Percentiles rank a stretch among this genome's conserved stretches.
These are phyloP conservation scores for Tetraselmis chui DNA, from an alignment of 139 green algal genomes.

Conservation along the genomic window DNA sequence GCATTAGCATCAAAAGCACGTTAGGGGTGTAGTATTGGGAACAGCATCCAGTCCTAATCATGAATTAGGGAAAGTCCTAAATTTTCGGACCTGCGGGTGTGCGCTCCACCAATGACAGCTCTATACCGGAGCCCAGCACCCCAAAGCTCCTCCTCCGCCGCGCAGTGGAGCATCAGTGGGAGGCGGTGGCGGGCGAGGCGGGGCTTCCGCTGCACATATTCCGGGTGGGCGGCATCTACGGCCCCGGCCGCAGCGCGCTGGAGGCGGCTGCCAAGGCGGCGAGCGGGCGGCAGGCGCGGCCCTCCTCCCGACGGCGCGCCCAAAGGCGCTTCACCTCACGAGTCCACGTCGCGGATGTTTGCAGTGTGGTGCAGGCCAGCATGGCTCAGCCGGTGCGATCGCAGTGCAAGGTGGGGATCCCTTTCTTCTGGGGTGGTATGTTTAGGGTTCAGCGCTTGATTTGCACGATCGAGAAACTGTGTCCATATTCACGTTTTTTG, in stretches of 20 bases:
- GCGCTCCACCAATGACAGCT: too few species aligned
- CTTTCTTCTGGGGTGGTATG: too few species aligned
- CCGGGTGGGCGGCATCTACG: constrained; percentile 7
- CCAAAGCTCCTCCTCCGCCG: neutral
- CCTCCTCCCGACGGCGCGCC: neutral
- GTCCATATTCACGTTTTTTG: too few species aligned
- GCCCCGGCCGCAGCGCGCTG: neutral
- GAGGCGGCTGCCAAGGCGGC: neutral
- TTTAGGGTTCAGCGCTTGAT: too few species aligned
- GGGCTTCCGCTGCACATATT: constrained; percentile 1
- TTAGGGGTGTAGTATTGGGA: too few species aligned
- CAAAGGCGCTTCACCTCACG: neutral
- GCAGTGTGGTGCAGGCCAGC: neutral
- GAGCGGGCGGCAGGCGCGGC: neutral
- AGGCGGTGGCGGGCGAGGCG: neutral
- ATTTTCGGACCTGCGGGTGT: too few species aligned
- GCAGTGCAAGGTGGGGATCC: too few species aligned
- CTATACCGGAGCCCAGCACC: neutral
- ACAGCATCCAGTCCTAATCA: too few species aligned
- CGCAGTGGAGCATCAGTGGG: neutral
- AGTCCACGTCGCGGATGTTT: neutral
- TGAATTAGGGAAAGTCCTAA: too few species aligned
- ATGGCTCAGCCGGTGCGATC: too few species aligned
- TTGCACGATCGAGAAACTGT: too few species aligned
- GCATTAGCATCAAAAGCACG: too few species aligned